phyloP scores from a whole-genome alignment of 768 basidiomycete species.

The Dacryopinax spathularia region DNA sequence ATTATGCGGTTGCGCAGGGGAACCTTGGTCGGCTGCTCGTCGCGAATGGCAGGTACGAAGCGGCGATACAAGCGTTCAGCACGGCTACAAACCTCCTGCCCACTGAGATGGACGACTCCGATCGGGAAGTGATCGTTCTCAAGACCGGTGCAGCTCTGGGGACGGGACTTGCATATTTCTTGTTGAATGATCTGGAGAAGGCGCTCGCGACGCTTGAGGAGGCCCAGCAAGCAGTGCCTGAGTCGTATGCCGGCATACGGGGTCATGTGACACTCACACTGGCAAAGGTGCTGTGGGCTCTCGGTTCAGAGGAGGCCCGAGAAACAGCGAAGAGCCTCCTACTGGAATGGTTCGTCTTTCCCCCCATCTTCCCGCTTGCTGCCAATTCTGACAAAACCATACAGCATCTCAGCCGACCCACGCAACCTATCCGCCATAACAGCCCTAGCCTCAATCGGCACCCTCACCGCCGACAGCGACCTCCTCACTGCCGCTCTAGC shows the following conservation, averaged over 20 bases:
- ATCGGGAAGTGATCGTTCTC: constrained; percentile 28
- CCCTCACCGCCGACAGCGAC: constrained; percentile 49
- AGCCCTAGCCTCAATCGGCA: constrained; percentile 77
- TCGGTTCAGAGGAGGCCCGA: constrained; percentile 56
- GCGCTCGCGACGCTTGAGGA: constrained; percentile 56
- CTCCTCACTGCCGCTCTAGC: constrained; percentile 76
- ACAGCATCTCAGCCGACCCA: constrained; percentile 60
- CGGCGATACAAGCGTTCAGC: constrained; percentile 55
- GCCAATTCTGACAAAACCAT: constrained; percentile 5
- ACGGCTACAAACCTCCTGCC: constrained; percentile 55
- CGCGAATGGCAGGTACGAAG: constrained; percentile 41
- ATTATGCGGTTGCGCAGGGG: constrained; percentile 65
- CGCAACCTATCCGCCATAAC: constrained; percentile 72
- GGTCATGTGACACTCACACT: constrained; percentile 65
- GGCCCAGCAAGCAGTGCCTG: constrained; percentile 42
- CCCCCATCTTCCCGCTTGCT: neutral
- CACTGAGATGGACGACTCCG: constrained; percentile 30
- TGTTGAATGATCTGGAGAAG: constrained; percentile 42
- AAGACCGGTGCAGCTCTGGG: constrained; percentile 56
- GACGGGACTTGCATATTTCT: constrained; percentile 56
- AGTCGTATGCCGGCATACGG: constrained; percentile 32
- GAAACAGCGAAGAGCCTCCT: constrained; percentile 67
- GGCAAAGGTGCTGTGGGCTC: constrained; percentile 74
- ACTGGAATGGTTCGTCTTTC: constrained; percentile 54
- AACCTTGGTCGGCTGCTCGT: constrained; percentile 68